phyloP scores from a whole-genome alignment of 148 eudicot genomes.

The Rheum nobile region DNA sequence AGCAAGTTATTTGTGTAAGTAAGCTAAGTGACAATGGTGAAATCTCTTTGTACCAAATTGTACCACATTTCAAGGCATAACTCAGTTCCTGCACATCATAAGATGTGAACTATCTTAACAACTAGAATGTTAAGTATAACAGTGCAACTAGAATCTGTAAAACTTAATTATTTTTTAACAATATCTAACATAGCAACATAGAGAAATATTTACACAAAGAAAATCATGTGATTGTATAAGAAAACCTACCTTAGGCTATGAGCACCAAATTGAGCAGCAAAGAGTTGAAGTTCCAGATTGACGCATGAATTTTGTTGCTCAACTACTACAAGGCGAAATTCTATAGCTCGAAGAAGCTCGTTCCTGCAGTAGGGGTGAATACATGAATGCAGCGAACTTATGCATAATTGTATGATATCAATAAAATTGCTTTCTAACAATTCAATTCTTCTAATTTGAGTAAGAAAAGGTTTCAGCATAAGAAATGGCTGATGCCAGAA shows the following conservation, averaged over 20 bases:
- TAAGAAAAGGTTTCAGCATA: no score
- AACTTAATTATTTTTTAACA: not conserved
- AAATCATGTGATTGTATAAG: not conserved
- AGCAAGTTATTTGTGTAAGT: no score
- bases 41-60: not conserved
- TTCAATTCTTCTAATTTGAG: no score
- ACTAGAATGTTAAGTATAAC: no score
- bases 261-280: constrained; percentile 76
- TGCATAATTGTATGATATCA: no score
- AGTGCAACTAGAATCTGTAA: not conserved
- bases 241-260: constrained; percentile 59
- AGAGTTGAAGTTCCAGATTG: constrained; percentile 70
- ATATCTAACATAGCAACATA: not conserved
- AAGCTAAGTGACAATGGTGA: no score
- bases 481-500: not conserved
- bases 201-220: not conserved
- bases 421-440: no score
- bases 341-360: constrained; percentile 64
- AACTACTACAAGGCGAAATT: constrained; percentile 60
- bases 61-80: not conserved
- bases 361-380: no score
- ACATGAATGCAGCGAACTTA: no score
- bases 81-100: not conserved
- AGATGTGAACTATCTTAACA: not conserved
- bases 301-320: constrained; percentile 59